Evolutionary conservation across 2,329 filamentous ascomycete genomes (phyloP).

Genomic region (Trichoderma sp.): DNA sequence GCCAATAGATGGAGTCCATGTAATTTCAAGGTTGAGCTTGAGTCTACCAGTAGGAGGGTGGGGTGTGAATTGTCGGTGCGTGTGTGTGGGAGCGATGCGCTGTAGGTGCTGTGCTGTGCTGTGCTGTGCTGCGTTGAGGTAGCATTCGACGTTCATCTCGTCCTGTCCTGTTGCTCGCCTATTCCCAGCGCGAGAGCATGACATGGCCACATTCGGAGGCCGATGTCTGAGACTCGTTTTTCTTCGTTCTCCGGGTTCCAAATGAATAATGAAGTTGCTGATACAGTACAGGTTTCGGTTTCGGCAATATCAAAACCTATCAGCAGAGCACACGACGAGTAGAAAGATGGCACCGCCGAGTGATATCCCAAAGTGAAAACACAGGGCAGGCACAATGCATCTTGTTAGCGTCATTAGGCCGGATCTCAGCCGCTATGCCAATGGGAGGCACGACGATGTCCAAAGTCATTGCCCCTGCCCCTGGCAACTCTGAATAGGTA

Average conservation of each 20-base stretch:
- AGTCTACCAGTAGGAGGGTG: constrained; percentile 7
- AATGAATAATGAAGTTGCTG: neutral
- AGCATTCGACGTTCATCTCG: neutral
- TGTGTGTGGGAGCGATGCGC: constrained; percentile 4
- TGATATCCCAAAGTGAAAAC: neutral
- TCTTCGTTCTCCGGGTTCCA: neutral
- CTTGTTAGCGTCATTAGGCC: neutral
- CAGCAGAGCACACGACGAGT: neutral
- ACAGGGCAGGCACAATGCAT: neutral
- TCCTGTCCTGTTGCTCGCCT: neutral
- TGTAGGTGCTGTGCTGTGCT: neutral
- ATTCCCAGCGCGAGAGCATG: neutral
- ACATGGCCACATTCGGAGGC: neutral
- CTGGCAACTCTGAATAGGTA: neutral
- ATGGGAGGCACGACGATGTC: neutral
- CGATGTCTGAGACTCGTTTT: neutral
- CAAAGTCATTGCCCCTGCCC: neutral
- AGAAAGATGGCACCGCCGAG: neutral
- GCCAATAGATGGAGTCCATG: neutral
- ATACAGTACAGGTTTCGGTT: neutral
- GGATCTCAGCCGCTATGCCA: constrained; percentile 17
- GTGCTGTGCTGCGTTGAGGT: neutral
- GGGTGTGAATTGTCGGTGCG: constrained; percentile 8
- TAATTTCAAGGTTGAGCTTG: neutral
- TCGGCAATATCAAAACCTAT: neutral